Evolutionary conservation across 176 grass and related monocot species (phyloP).

Genomic region (Thinopyrum elongatum): DNA sequence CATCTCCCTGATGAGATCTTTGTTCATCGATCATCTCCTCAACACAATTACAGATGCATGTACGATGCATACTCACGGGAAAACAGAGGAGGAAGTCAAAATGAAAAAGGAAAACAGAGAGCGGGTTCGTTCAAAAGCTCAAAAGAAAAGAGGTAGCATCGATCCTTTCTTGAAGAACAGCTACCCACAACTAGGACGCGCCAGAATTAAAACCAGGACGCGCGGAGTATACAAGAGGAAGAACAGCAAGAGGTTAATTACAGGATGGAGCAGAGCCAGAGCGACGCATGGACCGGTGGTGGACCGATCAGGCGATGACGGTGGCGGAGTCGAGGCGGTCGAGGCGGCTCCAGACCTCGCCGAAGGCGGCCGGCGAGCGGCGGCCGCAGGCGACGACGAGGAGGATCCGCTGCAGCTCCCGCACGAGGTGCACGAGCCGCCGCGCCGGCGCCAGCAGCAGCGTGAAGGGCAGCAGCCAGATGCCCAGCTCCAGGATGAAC

Average conservation of each 20-base stretch:
- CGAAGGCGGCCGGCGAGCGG: background rate
- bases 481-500: slow-evolving; percentile 69
- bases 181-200: no score
- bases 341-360: slow-evolving; percentile 46
- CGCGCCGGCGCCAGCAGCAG: slow-evolving; percentile 59
- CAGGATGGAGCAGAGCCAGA: background rate
- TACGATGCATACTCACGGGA: no score
- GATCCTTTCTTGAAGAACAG: background rate
- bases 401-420: slow-evolving; percentile 55
- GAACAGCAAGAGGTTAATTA: background rate
- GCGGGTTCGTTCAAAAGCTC: background rate
- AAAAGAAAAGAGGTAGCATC: background rate
- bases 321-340: slow-evolving; percentile 60
- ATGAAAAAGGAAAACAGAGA: background rate
- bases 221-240: background rate
- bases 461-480: slow-evolving; percentile 73
- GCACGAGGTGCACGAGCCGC: slow-evolving; percentile 51
- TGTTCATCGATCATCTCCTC: background rate
- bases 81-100: background rate
- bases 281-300: background rate
- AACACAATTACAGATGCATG: background rate
- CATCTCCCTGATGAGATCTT: background rate
- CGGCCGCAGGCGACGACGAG: slow-evolving; percentile 33
- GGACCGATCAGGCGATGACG: slow-evolving; percentile 37
- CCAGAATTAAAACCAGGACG: background rate